phyloP scores from a whole-genome alignment of 179 eudicot genomes.

The Spinacia oleracea region DNA sequence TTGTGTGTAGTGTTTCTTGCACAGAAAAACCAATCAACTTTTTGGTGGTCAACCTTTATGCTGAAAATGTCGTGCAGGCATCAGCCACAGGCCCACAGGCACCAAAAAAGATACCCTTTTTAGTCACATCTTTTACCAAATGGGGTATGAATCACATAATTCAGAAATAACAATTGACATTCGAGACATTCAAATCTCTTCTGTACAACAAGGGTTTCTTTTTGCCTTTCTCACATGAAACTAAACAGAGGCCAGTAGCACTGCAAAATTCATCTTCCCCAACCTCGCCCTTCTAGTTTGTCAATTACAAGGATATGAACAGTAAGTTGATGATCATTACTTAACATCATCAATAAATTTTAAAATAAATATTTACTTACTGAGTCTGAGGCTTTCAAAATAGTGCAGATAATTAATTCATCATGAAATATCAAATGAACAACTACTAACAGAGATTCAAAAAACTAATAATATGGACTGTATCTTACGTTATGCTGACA shows the following conservation, averaged over 20 bases:
- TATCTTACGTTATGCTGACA: conserved; percentile 91
- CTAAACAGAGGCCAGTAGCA: not conserved
- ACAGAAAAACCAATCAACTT: too few relatives aligned
- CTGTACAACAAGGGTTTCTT: not conserved
- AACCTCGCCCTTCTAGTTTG: not conserved
- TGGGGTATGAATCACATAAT: not conserved
- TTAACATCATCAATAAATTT: not conserved
- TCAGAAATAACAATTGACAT: not conserved
- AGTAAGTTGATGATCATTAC: not conserved
- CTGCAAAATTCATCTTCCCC: not conserved
- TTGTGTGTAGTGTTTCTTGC: not conserved
- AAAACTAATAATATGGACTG: not conserved
- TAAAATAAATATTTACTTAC: not conserved
- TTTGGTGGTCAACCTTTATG: not conserved
- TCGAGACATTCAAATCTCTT: not conserved
- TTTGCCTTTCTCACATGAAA: conserved; percentile 11
- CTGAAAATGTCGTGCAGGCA: not conserved
- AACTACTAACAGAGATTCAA: not conserved
- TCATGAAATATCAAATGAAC: conserved; percentile 8
- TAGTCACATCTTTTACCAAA: not conserved
- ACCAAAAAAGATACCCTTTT: not conserved
- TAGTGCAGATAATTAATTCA: not conserved
- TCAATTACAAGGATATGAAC: not conserved
- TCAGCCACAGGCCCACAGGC: not conserved
- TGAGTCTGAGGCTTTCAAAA: conserved; percentile 1